Evolutionary conservation across 352 stramenopile genomes (phyloP).

Genomic region (Globisporangium heterothallicum): DNA sequence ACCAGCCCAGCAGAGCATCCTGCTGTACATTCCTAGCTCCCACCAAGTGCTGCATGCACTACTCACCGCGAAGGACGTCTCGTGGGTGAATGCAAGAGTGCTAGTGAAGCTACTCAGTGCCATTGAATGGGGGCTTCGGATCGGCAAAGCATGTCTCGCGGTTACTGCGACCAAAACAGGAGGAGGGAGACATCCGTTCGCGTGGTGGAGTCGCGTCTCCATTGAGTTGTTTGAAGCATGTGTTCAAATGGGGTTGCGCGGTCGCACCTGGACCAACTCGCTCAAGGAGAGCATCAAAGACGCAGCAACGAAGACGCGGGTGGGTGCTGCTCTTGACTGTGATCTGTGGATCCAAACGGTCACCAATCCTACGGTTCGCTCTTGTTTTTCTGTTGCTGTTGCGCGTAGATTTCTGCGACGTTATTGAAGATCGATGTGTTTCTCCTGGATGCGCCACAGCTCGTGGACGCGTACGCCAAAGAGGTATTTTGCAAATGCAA

Average conservation of each 20-base stretch:
- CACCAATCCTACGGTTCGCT: too few species aligned
- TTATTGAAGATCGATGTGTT: slow-evolving; percentile 67
- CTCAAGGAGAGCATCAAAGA: slow-evolving; percentile 41
- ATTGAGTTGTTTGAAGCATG: slow-evolving; percentile 14
- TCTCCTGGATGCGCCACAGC: slow-evolving; percentile 42
- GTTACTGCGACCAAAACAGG: too few species aligned
- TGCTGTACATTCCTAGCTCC: slow-evolving; percentile 5
- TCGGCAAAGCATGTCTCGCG: slow-evolving; percentile 30
- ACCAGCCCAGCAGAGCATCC: background rate
- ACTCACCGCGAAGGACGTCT: slow-evolving; percentile 25
- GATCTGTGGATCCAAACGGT: background rate
- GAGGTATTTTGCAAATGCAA: too few species aligned
- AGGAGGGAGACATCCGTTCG: too few species aligned
- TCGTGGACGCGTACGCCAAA: slow-evolving; percentile 29
- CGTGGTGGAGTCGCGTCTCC: background rate
- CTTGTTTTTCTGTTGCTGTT: slow-evolving; percentile 2
- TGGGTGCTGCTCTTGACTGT: slow-evolving; percentile 8
- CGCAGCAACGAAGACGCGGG: slow-evolving; percentile 33
- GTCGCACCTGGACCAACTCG: slow-evolving; percentile 30
- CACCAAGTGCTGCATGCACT: slow-evolving; percentile 18
- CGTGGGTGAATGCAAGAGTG: slow-evolving; percentile 30
- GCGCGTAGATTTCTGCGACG: slow-evolving; percentile 35
- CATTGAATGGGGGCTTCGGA: slow-evolving; percentile 37
- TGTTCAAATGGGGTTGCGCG: slow-evolving; percentile 13
- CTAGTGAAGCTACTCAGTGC: slow-evolving; percentile 39